Evolutionary conservation across 2,329 filamentous ascomycete species (phyloP).

Genomic region (Purpureocillium lavendulum): DNA sequence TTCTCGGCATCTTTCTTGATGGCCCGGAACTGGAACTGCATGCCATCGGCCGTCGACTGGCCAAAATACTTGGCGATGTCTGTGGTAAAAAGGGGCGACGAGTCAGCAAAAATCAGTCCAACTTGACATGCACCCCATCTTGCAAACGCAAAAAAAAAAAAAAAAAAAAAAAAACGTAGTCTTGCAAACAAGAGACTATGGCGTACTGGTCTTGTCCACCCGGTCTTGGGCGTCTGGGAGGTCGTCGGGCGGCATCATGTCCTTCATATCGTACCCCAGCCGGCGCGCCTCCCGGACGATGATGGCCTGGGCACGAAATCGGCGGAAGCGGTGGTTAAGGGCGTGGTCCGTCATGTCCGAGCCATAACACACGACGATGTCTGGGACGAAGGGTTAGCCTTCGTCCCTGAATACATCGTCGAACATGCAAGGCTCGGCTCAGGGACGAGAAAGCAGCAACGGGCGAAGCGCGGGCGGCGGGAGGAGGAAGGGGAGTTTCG

Average conservation of each 20-base stretch:
- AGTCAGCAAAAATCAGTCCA: constrained; percentile 4
- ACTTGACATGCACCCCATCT: neutral
- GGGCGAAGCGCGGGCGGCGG: neutral
- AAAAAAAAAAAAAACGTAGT: too few species aligned
- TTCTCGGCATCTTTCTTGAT: constrained; percentile 45
- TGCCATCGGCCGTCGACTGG: constrained; percentile 46
- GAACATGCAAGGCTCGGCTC: neutral
- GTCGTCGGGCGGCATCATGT: constrained; percentile 26
- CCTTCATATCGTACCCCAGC: constrained; percentile 31
- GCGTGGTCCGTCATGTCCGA: constrained; percentile 38
- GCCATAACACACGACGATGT: constrained; percentile 37
- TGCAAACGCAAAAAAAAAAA: neutral
- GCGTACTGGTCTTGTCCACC: constrained; percentile 33
- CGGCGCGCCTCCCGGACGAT: constrained; percentile 27
- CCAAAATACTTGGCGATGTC: constrained; percentile 54
- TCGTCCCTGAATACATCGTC: constrained; percentile 12
- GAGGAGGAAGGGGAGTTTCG: neutral
- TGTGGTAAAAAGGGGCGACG: constrained; percentile 16
- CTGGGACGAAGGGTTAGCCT: constrained; percentile 29
- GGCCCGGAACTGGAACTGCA: constrained; percentile 51
- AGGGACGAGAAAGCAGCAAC: too few species aligned
- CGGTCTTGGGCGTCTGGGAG: constrained; percentile 28
- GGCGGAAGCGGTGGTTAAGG: constrained; percentile 44
- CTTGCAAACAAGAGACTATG: neutral
- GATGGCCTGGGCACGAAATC: constrained; percentile 32